Evolutionary conservation across 108 stramenopile species (phyloP).

Genomic region (Pseudonitzschia multistriata): DNA sequence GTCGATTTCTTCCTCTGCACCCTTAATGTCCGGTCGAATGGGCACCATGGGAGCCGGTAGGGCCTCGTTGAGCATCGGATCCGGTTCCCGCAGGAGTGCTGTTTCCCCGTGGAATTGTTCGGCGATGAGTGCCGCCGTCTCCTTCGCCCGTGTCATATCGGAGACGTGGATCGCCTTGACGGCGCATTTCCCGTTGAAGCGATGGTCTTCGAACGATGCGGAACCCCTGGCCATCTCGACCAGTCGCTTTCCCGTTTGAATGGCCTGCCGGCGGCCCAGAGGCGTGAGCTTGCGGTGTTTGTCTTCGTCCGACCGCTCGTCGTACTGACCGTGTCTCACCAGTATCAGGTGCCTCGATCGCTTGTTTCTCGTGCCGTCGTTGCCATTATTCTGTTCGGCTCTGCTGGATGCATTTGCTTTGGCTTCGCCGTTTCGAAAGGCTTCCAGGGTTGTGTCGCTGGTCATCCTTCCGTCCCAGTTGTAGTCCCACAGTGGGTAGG

Average conservation of each 20-base stretch:
- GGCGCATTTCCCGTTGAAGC: conserved; percentile 51
- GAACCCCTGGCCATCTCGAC: conserved; percentile 56
- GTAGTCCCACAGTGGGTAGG: conserved; percentile 53
- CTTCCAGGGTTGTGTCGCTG: conserved; percentile 32
- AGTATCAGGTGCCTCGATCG: conserved; percentile 84
- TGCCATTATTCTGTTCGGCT: background rate
- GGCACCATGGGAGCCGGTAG: conserved; percentile 78
- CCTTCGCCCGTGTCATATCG: conserved; percentile 78
- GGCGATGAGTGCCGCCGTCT: conserved; percentile 80
- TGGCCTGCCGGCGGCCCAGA: conserved; percentile 83
- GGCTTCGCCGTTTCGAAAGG: background rate
- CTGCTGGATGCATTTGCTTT: background rate
- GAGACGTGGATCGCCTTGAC: conserved; percentile 69
- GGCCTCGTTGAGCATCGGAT: conserved; percentile 84
- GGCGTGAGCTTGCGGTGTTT: conserved; percentile 75
- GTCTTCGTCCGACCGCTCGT: conserved; percentile 79
- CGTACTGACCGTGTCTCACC: conserved; percentile 91
- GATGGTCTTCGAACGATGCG: conserved; percentile 34
- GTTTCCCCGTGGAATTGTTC: conserved; percentile 42
- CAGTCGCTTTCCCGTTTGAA: conserved; percentile 73
- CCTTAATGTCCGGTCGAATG: conserved; percentile 51
- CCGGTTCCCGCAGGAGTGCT: conserved; percentile 44
- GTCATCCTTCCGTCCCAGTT: conserved; percentile 46
- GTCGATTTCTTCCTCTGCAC: conserved; percentile 55
- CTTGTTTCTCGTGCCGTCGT: conserved; percentile 26